phyloP scores from a whole-genome alignment of 148 eudicot species.

The Simmondsia chinensis region DNA sequence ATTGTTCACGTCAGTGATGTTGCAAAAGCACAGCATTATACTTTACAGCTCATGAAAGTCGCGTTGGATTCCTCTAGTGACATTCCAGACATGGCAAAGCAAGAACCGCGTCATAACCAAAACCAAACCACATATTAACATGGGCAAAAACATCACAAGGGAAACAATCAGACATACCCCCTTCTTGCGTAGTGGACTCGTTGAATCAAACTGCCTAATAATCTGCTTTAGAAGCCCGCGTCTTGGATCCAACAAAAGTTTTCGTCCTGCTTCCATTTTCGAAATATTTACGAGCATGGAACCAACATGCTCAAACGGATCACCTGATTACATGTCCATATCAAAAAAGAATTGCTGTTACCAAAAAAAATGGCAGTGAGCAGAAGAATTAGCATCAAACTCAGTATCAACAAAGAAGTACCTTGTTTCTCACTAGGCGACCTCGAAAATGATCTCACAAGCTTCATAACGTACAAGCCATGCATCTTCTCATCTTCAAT shows the following conservation, averaged over 20 bases:
- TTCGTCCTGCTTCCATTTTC: conserved; percentile 69
- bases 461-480: conserved; percentile 78
- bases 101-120: too few species aligned
- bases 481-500: conserved; percentile 73
- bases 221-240: conserved; percentile 85
- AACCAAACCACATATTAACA: too few species aligned
- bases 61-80: too few species aligned
- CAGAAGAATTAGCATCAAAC: not conserved
- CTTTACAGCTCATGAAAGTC: too few species aligned
- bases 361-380: not conserved
- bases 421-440: conserved; percentile 60
- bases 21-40: too few species aligned
- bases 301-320: conserved; percentile 93
- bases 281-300: conserved; percentile 87
- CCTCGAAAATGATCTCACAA: conserved; percentile 89
- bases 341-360: conserved; percentile 8
- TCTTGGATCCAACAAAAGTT: conserved; percentile 75
- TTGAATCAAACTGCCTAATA: conserved; percentile 81
- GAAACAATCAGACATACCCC: conserved; percentile 48
- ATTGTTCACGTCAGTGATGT: not conserved
- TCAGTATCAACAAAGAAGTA: conserved; percentile 17
- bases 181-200: conserved; percentile 59
- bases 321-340: conserved; percentile 44
- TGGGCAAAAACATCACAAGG: not conserved
- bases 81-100: too few species aligned